A percentile compares a stretch with the other conserved stretches of the same genome.
Evolutionary conservation across 148 eudicot genomes (phyloP).

Genomic region (Fallopia convolvulus): DNA sequence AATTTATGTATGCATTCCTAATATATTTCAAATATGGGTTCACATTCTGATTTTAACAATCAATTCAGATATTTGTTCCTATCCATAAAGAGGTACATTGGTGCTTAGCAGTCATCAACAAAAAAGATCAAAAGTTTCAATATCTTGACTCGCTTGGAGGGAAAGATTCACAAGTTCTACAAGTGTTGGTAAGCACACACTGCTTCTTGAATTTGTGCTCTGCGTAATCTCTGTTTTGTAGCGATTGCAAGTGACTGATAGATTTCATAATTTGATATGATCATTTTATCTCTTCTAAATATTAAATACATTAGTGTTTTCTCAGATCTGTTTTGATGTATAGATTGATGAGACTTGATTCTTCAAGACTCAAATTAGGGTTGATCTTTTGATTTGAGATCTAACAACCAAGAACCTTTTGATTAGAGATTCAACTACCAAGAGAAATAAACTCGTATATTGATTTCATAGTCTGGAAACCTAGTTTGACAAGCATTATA

Average conservation of each 20-base stretch:
- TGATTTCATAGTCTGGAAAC: too few species aligned
- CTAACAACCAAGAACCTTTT: too few species aligned
- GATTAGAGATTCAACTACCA: too few species aligned
- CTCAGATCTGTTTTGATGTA: too few species aligned
- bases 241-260: not conserved
- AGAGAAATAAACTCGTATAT: too few species aligned
- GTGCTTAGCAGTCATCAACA: slow-evolving; percentile 91
- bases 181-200: slow-evolving; percentile 54
- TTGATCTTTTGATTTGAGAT: too few species aligned
- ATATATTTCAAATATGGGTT: not conserved
- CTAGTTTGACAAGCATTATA: too few species aligned
- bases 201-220: not conserved
- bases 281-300: too few species aligned
- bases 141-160: slow-evolving; percentile 84
- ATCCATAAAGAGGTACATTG: slow-evolving; percentile 80
- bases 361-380: too few species aligned
- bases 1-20: not conserved
- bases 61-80: slow-evolving; percentile 84
- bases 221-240: not conserved
- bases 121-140: slow-evolving; percentile 80
- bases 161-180: slow-evolving; percentile 45
- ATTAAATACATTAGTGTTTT: too few species aligned
- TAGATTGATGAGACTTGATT: too few species aligned
- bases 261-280: too few species aligned
- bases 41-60: not conserved